Conservation (phyloP, 2,329 filamentous ascomycete species). For the Chrysoporthe austroafricana region DNA sequence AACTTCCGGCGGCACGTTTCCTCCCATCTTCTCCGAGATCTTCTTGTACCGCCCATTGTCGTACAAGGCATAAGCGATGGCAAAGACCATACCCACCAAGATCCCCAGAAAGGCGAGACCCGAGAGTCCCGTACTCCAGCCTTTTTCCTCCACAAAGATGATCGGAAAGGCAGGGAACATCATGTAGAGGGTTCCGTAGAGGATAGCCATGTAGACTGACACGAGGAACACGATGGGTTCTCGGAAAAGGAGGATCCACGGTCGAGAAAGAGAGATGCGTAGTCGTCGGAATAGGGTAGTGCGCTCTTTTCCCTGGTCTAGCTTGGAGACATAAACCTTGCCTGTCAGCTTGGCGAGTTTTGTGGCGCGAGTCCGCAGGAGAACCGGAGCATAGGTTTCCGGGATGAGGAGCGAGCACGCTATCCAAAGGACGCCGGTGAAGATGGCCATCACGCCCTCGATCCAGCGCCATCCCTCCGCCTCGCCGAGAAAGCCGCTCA, state of each 20-base stretch:
- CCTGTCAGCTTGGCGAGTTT: constrained; percentile 56
- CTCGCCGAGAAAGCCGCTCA: constrained; percentile 68
- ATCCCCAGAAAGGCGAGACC: constrained; percentile 72
- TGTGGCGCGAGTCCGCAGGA: constrained; percentile 57
- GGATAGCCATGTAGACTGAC: constrained; percentile 27
- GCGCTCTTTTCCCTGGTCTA: constrained; percentile 46
- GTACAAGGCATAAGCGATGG: constrained; percentile 57
- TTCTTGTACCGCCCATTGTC: constrained; percentile 59
- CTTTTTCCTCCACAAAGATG: constrained; percentile 64
- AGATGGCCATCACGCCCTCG: constrained; percentile 65
- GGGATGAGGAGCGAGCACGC: constrained; percentile 54
- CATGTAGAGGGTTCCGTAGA: constrained; percentile 33
- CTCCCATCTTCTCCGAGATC: constrained; percentile 48
- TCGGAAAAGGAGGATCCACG: constrained; percentile 70
- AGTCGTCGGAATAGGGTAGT: constrained; percentile 55
- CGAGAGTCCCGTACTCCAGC: constrained; percentile 62
- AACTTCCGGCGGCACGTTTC: constrained; percentile 67
- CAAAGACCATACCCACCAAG: constrained; percentile 65
- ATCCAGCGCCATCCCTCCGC: constrained; percentile 72
- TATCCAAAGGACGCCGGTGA: constrained; percentile 65
- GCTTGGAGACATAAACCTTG: constrained; percentile 58
- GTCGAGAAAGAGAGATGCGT: constrained; percentile 61
- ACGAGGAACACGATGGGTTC: constrained; percentile 56
- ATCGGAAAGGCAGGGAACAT: constrained; percentile 67
- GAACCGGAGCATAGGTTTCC: constrained; percentile 64